These are phyloP conservation scores for Rhizopogon roseolus DNA, from an alignment of 768 basidiomycete genomes.

Conservation along the genomic window DNA sequence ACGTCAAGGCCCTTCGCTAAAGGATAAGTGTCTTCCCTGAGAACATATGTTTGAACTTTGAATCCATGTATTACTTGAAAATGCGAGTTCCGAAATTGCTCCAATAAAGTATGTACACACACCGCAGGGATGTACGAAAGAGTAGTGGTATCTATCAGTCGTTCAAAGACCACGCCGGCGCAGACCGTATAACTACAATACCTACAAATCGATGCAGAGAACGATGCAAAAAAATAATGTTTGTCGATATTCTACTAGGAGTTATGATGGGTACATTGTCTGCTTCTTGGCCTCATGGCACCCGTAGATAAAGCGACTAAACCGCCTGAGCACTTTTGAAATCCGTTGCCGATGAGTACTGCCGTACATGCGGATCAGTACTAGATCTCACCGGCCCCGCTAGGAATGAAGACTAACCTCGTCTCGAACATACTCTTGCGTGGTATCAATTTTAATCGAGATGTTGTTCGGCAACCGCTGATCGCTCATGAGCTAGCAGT, in stretches of 20 bases:
- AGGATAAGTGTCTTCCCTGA: no score
- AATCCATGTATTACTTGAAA: neutral
- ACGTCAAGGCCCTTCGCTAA: no score
- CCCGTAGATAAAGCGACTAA: neutral
- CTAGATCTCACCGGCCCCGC: neutral
- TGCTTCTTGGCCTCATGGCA: neutral
- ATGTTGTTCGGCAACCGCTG: conserved; percentile 39
- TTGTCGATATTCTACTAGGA: conserved; percentile 1
- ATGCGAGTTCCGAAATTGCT: neutral
- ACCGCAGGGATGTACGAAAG: neutral
- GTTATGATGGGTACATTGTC: conserved; percentile 1
- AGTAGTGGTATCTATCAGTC: neutral
- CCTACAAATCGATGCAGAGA: conserved; percentile 1
- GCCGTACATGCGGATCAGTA: neutral
- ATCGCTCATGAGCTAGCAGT: neutral
- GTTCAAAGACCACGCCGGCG: neutral
- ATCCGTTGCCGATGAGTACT: conserved; percentile 1
- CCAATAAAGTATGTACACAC: neutral
- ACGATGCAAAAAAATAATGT: conserved; percentile 4
- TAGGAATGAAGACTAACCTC: conserved; percentile 14
- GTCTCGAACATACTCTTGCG: conserved; percentile 45
- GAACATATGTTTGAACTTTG: neutral
- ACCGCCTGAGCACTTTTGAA: neutral
- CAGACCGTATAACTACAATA: conserved; percentile 5
- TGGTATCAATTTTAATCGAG: conserved; percentile 64